phyloP scores from a whole-genome alignment of 805 yeast genomes.

The Kluyveromyces starmeri region DNA sequence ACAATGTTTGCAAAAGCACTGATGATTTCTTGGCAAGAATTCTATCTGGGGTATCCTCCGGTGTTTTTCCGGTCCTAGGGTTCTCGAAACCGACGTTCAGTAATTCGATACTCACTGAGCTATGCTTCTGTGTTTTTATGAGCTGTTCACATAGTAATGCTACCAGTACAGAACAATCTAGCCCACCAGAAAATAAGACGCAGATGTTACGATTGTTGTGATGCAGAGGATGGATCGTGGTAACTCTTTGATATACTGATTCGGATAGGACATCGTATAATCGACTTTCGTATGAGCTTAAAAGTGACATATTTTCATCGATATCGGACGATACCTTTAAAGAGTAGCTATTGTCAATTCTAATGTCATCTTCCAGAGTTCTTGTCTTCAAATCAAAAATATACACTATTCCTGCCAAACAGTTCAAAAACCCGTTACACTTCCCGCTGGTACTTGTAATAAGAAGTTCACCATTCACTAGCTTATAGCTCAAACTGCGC shows the following conservation, averaged over 20 bases:
- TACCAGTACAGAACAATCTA: constrained; percentile 83
- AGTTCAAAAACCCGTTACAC: constrained; percentile 38
- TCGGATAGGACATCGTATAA: constrained; percentile 22
- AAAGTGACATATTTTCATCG: constrained; percentile 14
- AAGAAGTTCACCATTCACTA: constrained; percentile 29
- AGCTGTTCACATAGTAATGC: constrained; percentile 33
- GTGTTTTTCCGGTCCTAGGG: constrained; percentile 56
- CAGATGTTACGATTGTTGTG: constrained; percentile 36
- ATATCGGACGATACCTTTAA: constrained; percentile 14
- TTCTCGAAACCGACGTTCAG: constrained; percentile 90
- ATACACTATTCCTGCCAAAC: constrained; percentile 45
- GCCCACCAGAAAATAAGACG: constrained; percentile 85
- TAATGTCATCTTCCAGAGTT: constrained; percentile 12
- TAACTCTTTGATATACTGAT: constrained; percentile 44
- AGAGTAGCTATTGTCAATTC: constrained; percentile 12
- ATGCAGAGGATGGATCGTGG: constrained; percentile 51
- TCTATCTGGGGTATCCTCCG: constrained; percentile 80
- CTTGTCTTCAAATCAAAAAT: constrained; percentile 28
- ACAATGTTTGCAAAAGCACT: constrained; percentile 38
- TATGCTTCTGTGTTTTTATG: constrained; percentile 15
- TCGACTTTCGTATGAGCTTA: not conserved
- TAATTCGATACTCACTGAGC: constrained; percentile 47
- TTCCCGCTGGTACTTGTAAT: constrained; percentile 37
- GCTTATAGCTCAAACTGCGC: constrained; percentile 54
- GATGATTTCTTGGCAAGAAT: constrained; percentile 59